phyloP scores from a whole-genome alignment of 2,329 filamentous ascomycete species.

The Apiospora malaysiana region DNA sequence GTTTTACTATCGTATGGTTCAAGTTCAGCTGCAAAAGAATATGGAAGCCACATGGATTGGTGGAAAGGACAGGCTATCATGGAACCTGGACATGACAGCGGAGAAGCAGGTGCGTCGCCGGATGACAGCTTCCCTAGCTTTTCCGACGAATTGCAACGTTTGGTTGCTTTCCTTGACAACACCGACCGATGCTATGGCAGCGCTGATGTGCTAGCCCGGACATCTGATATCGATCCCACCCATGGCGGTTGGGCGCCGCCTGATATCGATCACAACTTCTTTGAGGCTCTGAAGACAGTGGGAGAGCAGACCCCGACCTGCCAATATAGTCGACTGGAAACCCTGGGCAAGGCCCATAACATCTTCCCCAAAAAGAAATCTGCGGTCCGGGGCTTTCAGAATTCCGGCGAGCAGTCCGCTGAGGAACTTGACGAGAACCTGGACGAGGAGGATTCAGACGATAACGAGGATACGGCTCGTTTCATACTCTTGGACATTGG shows the following conservation, averaged over 20 bases:
- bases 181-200: constrained; percentile 66
- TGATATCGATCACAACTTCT: constrained; percentile 52
- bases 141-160: constrained; percentile 62
- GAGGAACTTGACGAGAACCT: constrained; percentile 19
- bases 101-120: constrained; percentile 32
- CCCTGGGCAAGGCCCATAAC: neutral
- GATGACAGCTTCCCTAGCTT: constrained; percentile 45
- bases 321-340: neutral
- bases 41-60: constrained; percentile 64
- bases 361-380: neutral
- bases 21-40: constrained; percentile 46
- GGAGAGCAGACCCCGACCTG: constrained; percentile 21
- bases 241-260: constrained; percentile 43
- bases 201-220: constrained; percentile 52
- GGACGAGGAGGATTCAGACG: constrained; percentile 22
- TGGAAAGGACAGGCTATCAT: constrained; percentile 64
- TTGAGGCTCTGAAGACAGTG: constrained; percentile 33
- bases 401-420: neutral
- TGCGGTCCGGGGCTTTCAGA: too few relatives aligned
- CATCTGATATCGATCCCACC: constrained; percentile 40
- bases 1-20: constrained; percentile 48
- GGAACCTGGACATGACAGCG: constrained; percentile 26
- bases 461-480: constrained; percentile 48
- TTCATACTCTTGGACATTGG: constrained; percentile 46
- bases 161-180: constrained; percentile 67